These are phyloP conservation scores for Tolypocladium cylindrosporum DNA, from an alignment of 2,329 filamentous ascomycete species.

Conservation along the genomic window DNA sequence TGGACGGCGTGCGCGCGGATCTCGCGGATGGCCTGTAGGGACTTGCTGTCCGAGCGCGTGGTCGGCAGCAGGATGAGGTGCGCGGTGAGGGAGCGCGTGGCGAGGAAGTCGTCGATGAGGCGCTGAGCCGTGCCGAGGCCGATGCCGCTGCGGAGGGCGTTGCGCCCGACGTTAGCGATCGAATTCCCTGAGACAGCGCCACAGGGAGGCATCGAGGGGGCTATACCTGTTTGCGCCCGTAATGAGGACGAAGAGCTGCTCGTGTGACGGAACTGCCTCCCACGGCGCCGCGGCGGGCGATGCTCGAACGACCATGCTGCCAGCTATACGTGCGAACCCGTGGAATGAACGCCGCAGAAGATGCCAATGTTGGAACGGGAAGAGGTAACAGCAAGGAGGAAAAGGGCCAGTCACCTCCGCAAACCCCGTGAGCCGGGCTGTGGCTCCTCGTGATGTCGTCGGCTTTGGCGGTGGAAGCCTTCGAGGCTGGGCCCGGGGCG, in stretches of 20 bases:
- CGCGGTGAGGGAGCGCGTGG: conserved; percentile 52
- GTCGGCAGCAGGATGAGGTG: conserved; percentile 75
- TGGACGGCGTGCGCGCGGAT: conserved; percentile 51
- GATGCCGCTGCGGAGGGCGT: conserved; percentile 54
- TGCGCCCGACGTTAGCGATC: neutral
- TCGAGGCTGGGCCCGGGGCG: neutral
- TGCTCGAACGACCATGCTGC: conserved; percentile 3
- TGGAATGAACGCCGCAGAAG: neutral
- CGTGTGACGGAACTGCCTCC: conserved; percentile 23
- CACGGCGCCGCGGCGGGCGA: conserved; percentile 18
- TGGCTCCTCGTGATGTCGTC: neutral
- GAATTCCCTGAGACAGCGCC: too few relatives aligned
- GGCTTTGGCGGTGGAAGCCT: neutral
- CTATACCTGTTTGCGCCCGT: conserved; percentile 78
- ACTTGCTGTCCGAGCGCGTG: conserved; percentile 68
- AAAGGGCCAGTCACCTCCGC: neutral
- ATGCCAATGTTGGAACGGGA: neutral
- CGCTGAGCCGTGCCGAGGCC: conserved; percentile 77
- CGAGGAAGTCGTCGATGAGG: conserved; percentile 82
- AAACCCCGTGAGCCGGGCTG: neutral
- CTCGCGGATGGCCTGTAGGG: conserved; percentile 56
- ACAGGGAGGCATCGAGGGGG: neutral
- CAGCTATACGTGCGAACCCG: neutral
- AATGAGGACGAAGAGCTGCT: conserved; percentile 57
- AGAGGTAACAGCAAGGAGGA: too few relatives aligned